Evolutionary conservation across 306 rosid genomes (phyloP).

Genomic region (Begonia masoniana): DNA sequence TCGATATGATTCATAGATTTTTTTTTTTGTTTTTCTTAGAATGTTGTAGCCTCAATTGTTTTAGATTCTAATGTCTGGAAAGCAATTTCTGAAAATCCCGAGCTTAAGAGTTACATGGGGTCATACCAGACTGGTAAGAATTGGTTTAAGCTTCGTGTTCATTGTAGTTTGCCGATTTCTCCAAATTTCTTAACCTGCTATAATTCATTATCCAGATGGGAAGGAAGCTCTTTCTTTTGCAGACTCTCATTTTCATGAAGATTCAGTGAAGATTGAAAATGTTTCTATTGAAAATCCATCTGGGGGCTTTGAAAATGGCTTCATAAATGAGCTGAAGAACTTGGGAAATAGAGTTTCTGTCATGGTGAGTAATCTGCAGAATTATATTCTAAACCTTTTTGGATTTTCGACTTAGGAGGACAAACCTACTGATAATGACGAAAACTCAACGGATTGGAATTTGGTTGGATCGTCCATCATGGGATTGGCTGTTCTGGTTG

Average conservation of each 20-base stretch:
- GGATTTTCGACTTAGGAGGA: conserved; percentile 24
- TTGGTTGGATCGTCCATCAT: conserved; percentile 31
- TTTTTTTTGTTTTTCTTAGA: conserved; percentile 27
- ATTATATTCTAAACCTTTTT: conserved; percentile 38
- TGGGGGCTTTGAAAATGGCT: not conserved
- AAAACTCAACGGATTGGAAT: conserved; percentile 10
- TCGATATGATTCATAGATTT: not conserved
- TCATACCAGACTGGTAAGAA: conserved; percentile 29
- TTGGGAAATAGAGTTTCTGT: conserved; percentile 25
- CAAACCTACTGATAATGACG: conserved; percentile 18
- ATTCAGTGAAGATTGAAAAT: conserved; percentile 13
- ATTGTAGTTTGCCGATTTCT: not conserved
- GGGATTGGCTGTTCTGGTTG: conserved; percentile 55
- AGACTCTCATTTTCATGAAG: conserved; percentile 14
- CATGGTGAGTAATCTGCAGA: conserved; percentile 29
- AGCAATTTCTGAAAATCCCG: conserved; percentile 53
- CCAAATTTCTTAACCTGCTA: not conserved
- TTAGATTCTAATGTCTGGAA: conserved; percentile 53
- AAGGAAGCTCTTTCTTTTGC: conserved; percentile 6
- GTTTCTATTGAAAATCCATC: conserved; percentile 4
- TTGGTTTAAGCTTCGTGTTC: not conserved
- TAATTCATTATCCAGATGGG: not conserved
- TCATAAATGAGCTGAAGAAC: conserved; percentile 17
- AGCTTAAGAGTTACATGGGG: conserved; percentile 26
- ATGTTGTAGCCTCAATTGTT: conserved; percentile 65